Base-by-base conservation (phyloP, 768 basidiomycete genomes). In the Trametes maxima region DNA sequence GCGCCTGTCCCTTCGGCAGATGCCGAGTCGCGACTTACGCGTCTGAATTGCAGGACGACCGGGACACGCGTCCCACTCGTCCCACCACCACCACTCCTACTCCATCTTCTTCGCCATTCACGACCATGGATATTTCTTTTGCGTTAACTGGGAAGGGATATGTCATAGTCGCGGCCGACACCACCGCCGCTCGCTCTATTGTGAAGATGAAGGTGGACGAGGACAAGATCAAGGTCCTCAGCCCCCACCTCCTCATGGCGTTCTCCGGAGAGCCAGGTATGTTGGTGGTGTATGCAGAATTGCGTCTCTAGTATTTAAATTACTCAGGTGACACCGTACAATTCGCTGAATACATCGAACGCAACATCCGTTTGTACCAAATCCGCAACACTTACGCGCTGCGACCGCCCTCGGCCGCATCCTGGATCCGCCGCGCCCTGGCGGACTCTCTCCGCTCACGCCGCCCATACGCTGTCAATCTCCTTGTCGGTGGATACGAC, bases 131-230 rank as follows among this genome's bases (percentile, higher is more conserved):
- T 72, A 90, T 87, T 54, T 93, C 92, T 17, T 95, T 98, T 73
- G 94, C 90, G 39, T 72, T 98, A 56, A 91, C 85, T 42, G 95
- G 95, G 51, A 96, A 97, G 73, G 95, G 88, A 69, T 99, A 94
- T 76, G 89, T 94, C 57, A 84, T 99, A 64, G 78, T 99, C 68
- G 94, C 95, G 2, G 87, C 95, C 11, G 96, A 98, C 76, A 94
- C 89, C 8, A 92, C 88, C 14, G 86, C 94, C 8, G 86, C 89
- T 3, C 84, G 93, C 67, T 97, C 94, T 35, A 93, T 99, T 76
- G 88, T 98, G 72, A 96, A 95, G 78, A 97, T 98, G 94, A 97
- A 98, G 80, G 73, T 82, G 39, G 94, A 97, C 76, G 92, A 93
- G 78, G 95, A 98, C 82, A 98, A 98, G 80, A 93, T 96, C 80